Base-by-base conservation (phyloP, 2,329 filamentous ascomycete species). In the Monosporascus sp. region DNA sequence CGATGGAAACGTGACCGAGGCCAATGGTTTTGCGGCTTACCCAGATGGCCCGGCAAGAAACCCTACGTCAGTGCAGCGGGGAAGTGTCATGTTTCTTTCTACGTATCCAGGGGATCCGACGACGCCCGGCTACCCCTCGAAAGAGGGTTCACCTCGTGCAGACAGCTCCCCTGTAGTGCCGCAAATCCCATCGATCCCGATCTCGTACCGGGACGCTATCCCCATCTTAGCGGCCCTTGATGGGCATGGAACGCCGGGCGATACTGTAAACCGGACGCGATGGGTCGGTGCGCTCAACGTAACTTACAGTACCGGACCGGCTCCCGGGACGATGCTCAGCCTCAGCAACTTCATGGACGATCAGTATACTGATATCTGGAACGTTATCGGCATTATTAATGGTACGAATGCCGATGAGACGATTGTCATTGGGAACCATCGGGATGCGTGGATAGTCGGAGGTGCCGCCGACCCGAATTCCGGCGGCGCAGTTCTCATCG, bases 391-490 rank as follows among this genome's bases (percentile, higher is more conserved):
- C 22, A 75, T 88, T 27, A 88, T 95, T 65, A 92, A 92, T 58
- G 90, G 90, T 7, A 85, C 84, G 1, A 80, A 90, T 47, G 70
- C 80, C 0, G 87, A 92, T 54, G 89, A 93, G 62, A 89, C 90
- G 0, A 75, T 94, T 37, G 76, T 95, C 9, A 74, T 92, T 50
- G 89, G 90, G 5, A 94, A 93, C 60, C 90, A 94, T 63, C 81
- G 89, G 25, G 90, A 94, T 68, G 87, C 89, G 0, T 93, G 89
- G 89, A 85, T 91, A 66, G 82, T 87, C 46, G 89, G 90, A n/a
- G 89, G 90, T 24, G 88, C 89, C n/a, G 88, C 81, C 3, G 89
- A 94, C 59, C 90, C 90, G 0, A 92, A 92, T 70, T 89, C 86
- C 55, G 90, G 90, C 49, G 89, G 86, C 8, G 87, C 90, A 1